Evolutionary conservation across 2,329 filamentous ascomycete genomes (phyloP), one percentile per base, ranked within the genome.

Genomic region (Tympanopsis confertula): DNA sequence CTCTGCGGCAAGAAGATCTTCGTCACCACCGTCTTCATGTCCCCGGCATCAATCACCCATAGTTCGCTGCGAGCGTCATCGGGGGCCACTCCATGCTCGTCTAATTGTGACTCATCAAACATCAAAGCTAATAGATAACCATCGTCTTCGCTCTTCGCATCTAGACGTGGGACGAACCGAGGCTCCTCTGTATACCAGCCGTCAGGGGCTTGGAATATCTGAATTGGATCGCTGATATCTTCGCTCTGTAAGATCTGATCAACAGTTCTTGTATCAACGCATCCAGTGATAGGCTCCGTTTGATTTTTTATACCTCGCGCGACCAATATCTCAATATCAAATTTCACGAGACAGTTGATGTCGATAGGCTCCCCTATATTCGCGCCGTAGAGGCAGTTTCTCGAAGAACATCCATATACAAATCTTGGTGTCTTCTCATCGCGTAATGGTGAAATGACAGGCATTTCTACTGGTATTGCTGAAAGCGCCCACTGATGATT

Each of bases 51-150:
- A 20, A 85, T 65, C 13, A 84, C 62, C 80, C 80, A 86, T 0
- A 85, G 57, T 52, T 85, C 78, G 20, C 71, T 78, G 18, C 50
- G 59, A 0, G 72, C 62, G 2, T 55, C 53, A 0, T 60, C 53
- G 1, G 40, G 47, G 38, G 68, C 72, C 28, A 66, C 56, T 0
- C 68, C 72, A 0, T 55, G 39, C 2, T 55, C 49, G n/a, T 75
- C 63, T 0, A 83, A 58, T 49, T 84, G 78, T 2, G 64, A 61
- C 46, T 84, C 80, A 43, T 85, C 75, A 43, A 85, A 85, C 1
- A 79, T 77, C 44, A 82, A 84, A 35, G 74, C 78, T 4, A 85
- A 57, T 1, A 84, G 57, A 56, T 69, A 84, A 0, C 81, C 80
- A 44, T 79, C 75, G 45, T 84, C 78, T 50, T 85, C 81, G 1